These are phyloP conservation scores for Cadophora sp. DNA, from an alignment of 2,329 filamentous ascomycete genomes.

Conservation along the genomic window DNA sequence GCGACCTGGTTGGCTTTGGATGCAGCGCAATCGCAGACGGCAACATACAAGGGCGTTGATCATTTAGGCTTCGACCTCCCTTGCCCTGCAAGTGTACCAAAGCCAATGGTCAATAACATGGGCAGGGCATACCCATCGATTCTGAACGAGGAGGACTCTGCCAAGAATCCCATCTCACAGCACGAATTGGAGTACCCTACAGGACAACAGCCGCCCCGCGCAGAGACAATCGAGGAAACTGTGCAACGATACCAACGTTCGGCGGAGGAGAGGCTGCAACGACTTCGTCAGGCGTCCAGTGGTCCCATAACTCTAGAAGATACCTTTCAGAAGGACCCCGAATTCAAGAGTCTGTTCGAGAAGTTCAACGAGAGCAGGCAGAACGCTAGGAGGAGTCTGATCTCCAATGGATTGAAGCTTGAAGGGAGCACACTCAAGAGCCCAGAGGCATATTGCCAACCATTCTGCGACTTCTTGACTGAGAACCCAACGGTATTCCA, in stretches of 20 bases:
- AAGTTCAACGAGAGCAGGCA: slow-evolving; percentile 32
- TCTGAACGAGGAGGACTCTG: neutral
- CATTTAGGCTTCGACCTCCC: too few relatives aligned
- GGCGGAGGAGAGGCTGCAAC: slow-evolving; percentile 1
- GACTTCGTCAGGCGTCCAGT: neutral
- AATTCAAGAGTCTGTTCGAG: slow-evolving; percentile 35
- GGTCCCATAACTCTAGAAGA: slow-evolving; percentile 7
- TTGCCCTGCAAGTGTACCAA: too few relatives aligned
- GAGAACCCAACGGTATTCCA: slow-evolving; percentile 95
- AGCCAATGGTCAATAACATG: neutral
- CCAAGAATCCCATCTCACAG: neutral
- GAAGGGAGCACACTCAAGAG: slow-evolving; percentile 33
- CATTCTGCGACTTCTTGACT: slow-evolving; percentile 86
- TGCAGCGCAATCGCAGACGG: neutral
- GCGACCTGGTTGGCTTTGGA: neutral
- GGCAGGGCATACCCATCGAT: neutral
- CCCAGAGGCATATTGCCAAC: slow-evolving; percentile 76
- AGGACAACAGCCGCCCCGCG: neutral
- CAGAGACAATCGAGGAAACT: slow-evolving; percentile 1
- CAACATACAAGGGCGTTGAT: neutral
- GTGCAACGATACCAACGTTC: slow-evolving; percentile 1
- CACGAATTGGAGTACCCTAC: neutral
- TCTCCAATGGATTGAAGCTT: slow-evolving; percentile 24
- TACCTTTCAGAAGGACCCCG: neutral
- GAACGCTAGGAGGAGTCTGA: slow-evolving; percentile 21